Conservation (phyloP, 2,329 filamentous ascomycete species). For the Cladosporium sphaerospermum region DNA sequence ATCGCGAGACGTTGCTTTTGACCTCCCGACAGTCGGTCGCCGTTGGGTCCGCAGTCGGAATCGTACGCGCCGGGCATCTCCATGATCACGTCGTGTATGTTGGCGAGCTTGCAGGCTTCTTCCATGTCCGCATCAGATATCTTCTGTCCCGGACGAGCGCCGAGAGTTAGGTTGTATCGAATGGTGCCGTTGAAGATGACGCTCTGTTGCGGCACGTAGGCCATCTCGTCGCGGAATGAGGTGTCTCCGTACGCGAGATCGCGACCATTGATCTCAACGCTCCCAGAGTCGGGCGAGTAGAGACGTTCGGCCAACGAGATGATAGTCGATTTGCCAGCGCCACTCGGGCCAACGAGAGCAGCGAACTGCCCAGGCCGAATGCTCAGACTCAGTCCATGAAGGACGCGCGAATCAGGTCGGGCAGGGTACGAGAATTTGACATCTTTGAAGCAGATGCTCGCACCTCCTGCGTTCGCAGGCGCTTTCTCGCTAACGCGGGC, state of each 20-base stretch:
- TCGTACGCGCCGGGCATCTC: constrained; percentile 59
- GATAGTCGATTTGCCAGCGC: constrained; percentile 37
- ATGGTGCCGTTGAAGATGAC: constrained; percentile 43
- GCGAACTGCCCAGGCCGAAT: constrained; percentile 35
- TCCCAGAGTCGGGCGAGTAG: constrained; percentile 60
- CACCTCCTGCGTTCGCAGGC: background rate
- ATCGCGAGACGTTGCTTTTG: constrained; percentile 40
- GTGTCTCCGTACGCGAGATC: constrained; percentile 32
- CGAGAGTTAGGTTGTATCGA: constrained; percentile 33
- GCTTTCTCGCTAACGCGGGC: background rate
- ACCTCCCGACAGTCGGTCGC: constrained; percentile 37
- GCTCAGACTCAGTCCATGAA: constrained; percentile 35
- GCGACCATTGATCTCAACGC: constrained; percentile 50
- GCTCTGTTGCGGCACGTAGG: constrained; percentile 43
- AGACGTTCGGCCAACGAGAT: constrained; percentile 36
- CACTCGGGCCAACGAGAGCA: constrained; percentile 38
- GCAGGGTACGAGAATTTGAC: constrained; percentile 62
- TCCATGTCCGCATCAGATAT: constrained; percentile 57
- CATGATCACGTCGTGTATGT: constrained; percentile 63
- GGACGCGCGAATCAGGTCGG: constrained; percentile 51
- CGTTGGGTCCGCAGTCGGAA: constrained; percentile 43
- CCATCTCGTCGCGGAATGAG: constrained; percentile 37
- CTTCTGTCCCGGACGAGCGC: constrained; percentile 47
- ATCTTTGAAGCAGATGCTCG: constrained; percentile 41
- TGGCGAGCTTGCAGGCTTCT: constrained; percentile 60